Conservation (phyloP, 2,329 filamentous ascomycete genomes). For the Exophiala calicioides region DNA sequence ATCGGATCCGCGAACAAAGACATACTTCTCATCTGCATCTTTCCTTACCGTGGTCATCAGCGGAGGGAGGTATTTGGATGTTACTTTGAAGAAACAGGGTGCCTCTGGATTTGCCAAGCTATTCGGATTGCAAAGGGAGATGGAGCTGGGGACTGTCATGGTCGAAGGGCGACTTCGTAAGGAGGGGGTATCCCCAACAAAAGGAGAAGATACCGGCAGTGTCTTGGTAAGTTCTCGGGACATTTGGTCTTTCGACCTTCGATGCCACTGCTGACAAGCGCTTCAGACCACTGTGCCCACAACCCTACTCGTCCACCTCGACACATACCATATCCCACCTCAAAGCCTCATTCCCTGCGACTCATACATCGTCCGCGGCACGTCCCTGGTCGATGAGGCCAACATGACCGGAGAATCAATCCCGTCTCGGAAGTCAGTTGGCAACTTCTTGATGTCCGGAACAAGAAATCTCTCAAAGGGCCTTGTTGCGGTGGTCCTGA, state of each 20-base stretch:
- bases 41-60: conserved; percentile 19
- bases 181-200: not conserved
- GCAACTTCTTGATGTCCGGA: conserved; percentile 20
- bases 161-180: conserved; percentile 2
- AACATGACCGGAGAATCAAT: conserved; percentile 73
- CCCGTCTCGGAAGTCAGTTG: conserved; percentile 58
- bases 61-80: conserved; percentile 19
- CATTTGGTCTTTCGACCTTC: too few species aligned
- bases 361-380: conserved; percentile 63
- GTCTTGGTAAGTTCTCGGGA: not conserved
- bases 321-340: conserved; percentile 8
- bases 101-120: conserved; percentile 12
- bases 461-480: conserved; percentile 20
- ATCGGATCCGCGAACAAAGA: conserved; percentile 2
- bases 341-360: conserved; percentile 46
- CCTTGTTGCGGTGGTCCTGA: conserved; percentile 16
- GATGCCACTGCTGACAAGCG: not conserved
- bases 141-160: conserved; percentile 12
- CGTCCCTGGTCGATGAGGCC: conserved; percentile 70
- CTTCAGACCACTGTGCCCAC: conserved; percentile 9
- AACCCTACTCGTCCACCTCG: conserved; percentile 11
- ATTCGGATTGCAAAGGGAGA: conserved; percentile 12
- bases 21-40: conserved; percentile 20
- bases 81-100: conserved; percentile 15
- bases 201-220: not conserved